Evolutionary conservation across 1,284 basidiomycete genomes (phyloP).

Genomic region (Meira miltonrushii): DNA sequence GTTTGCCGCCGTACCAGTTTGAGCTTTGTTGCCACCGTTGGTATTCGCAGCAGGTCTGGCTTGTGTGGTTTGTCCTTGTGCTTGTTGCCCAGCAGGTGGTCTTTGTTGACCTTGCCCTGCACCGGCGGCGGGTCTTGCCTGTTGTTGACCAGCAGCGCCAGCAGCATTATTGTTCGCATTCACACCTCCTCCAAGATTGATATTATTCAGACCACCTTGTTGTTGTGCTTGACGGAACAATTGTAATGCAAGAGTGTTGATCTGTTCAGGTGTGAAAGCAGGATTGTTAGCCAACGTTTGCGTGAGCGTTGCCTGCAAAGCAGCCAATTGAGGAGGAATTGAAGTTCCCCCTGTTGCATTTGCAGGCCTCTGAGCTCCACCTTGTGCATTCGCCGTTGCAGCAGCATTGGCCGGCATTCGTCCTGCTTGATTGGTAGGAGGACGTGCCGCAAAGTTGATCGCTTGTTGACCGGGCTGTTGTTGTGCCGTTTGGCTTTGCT

Average conservation of each 20-base stretch:
- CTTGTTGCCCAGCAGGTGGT: slow-evolving; percentile 2
- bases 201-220: neutral
- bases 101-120: neutral
- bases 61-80: neutral
- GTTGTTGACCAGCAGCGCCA: neutral
- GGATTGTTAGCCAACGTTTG: slow-evolving; percentile 4
- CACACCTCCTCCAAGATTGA: neutral
- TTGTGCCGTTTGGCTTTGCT: neutral
- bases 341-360: neutral
- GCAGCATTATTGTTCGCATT: neutral
- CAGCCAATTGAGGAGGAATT: neutral
- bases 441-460: neutral
- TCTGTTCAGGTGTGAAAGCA: slow-evolving; percentile 15
- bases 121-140: neutral
- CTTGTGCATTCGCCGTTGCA: neutral
- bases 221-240: slow-evolving; percentile 13
- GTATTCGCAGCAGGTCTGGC: neutral
- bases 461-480: neutral
- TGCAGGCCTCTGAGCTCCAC: neutral
- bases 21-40: neutral
- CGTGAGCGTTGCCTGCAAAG: slow-evolving; percentile 7
- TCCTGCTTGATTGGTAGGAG: neutral
- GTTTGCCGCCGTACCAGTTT: neutral
- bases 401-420: slow-evolving; percentile 2
- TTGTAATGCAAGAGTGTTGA: slow-evolving; percentile 12